Evolutionary conservation across 805 yeast genomes (phyloP), one percentile per base, ranked within the genome.

Genomic region (Myxozyma kluyveri): DNA sequence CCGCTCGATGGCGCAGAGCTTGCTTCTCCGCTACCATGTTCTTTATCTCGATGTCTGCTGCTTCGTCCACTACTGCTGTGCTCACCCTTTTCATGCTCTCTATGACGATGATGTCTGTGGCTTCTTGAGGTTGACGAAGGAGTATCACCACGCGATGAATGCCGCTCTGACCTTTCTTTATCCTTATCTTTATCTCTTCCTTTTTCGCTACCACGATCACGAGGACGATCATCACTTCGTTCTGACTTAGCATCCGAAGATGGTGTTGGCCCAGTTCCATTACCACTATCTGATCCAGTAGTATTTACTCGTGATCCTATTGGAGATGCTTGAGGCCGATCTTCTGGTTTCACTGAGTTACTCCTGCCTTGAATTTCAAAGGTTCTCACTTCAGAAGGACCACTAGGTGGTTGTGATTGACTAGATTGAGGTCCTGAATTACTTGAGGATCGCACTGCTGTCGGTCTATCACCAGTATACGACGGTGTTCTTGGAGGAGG

Each of bases 81-180:
- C n/a, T 4, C 40, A 10, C 24, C 17, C 17, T 45, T 18, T 3
- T 17, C 48, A 21, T 45, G 33, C 12, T 29, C 12, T 14, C 33
- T 9, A 14, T 29, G 33, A 29, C 14, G 33, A 29, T 14, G 33
- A 29, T 29, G 33, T 45, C 12, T 45, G 45, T 39, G 45, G 48
- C 31, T 45, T 43, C 23, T 17, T 42, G 40, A 21, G 22, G 41
- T 38, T 35, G 38, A n/a, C n/a, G n/a, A n/a, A n/a, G n/a, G n/a
- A n/a, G n/a, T n/a, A n/a, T 24, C 39, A 19, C 45, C 57, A 6
- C 44, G 31, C 35, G 47, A 32, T 19, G 44, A 22, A 38, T 52
- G 58, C 19, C 59, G 37, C 12, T 58, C 61, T 36, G 52, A 37
- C 9, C 56, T 63, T 27, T 46, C 45, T 17, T 39, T 33, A 21